phyloP scores from a whole-genome alignment of 257 asterid genomes.

The Penstemon davidsonii region DNA sequence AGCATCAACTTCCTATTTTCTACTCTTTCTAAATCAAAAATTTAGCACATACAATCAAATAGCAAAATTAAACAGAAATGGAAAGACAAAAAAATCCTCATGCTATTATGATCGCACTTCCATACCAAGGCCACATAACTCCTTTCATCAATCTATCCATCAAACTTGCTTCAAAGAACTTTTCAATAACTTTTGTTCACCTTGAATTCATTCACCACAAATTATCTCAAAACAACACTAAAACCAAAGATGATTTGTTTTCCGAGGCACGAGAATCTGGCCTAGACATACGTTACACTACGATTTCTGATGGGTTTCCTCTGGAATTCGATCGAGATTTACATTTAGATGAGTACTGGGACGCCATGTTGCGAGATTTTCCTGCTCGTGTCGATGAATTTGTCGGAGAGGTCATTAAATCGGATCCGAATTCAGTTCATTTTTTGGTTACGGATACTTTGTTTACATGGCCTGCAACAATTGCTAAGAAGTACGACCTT shows the following conservation, averaged over 20 bases:
- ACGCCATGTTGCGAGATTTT: slow-evolving; percentile 31
- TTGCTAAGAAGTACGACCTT: slow-evolving; percentile 48
- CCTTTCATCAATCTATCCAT: slow-evolving; percentile 59
- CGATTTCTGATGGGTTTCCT: slow-evolving; percentile 54
- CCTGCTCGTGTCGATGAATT: slow-evolving; percentile 45
- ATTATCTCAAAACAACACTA: slow-evolving; percentile 30
- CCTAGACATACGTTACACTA: slow-evolving; percentile 53
- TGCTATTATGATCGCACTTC: slow-evolving; percentile 60
- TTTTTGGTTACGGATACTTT: slow-evolving; percentile 53
- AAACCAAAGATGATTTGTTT: slow-evolving; percentile 30
- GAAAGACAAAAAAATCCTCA: slow-evolving; percentile 31
- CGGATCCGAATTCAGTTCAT: slow-evolving; percentile 31
- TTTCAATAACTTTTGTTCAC: slow-evolving; percentile 54
- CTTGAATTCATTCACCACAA: slow-evolving; percentile 51
- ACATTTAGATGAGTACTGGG: slow-evolving; percentile 32
- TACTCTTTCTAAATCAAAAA: neutral
- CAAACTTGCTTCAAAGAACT: slow-evolving; percentile 62
- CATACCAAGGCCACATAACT: slow-evolving; percentile 69
- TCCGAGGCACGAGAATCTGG: slow-evolving; percentile 39
- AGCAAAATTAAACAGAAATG: neutral
- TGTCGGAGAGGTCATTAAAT: slow-evolving; percentile 33
- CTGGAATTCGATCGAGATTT: slow-evolving; percentile 36
- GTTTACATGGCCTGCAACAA: slow-evolving; percentile 43
- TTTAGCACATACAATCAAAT: neutral
- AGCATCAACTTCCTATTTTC: neutral